A percentile compares a stretch with the other conserved stretches of the same genome.
These are phyloP conservation scores for Entomortierella beljakovae DNA, from an alignment of 192 early-diverging fungal genomes.

Conservation along the genomic window DNA sequence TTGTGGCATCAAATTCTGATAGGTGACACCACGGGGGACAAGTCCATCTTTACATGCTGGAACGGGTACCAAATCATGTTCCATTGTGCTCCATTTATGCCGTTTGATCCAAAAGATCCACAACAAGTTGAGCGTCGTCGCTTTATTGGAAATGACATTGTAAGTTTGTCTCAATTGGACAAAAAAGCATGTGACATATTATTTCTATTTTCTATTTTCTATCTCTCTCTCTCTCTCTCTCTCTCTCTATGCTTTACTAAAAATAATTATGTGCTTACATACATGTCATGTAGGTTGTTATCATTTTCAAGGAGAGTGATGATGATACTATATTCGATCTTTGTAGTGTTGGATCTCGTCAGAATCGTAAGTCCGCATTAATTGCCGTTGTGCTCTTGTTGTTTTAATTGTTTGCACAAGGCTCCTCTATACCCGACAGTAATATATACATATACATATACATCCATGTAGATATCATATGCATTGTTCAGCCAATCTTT, in stretches of 20 bases:
- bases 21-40: slow-evolving; percentile 76
- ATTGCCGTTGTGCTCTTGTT: background rate
- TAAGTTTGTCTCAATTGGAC: slow-evolving; percentile 69
- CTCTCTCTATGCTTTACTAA: background rate
- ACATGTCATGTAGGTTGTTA: slow-evolving; percentile 23
- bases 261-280: background rate
- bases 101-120: slow-evolving; percentile 65
- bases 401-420: background rate
- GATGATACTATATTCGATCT: slow-evolving; percentile 50
- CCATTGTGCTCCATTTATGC: slow-evolving; percentile 76
- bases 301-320: slow-evolving; percentile 41
- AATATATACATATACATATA: background rate
- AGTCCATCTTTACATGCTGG: slow-evolving; percentile 77
- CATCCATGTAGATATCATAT: slow-evolving; percentile 34
- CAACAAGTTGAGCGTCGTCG: slow-evolving; percentile 79
- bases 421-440: background rate
- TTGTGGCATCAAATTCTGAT: background rate
- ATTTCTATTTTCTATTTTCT: background rate
- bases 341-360: slow-evolving; percentile 36
- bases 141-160: slow-evolving; percentile 82
- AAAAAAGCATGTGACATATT: slow-evolving; percentile 43
- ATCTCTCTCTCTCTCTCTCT: background rate
- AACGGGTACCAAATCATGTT: slow-evolving; percentile 84
- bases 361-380: slow-evolving; percentile 40
- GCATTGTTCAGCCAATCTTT: slow-evolving; percentile 36